Percentiles rank a stretch among this genome's conserved stretches.
phyloP scores from a whole-genome alignment of 169 alveolate species.

The Plasmodium knowlesi region DNA sequence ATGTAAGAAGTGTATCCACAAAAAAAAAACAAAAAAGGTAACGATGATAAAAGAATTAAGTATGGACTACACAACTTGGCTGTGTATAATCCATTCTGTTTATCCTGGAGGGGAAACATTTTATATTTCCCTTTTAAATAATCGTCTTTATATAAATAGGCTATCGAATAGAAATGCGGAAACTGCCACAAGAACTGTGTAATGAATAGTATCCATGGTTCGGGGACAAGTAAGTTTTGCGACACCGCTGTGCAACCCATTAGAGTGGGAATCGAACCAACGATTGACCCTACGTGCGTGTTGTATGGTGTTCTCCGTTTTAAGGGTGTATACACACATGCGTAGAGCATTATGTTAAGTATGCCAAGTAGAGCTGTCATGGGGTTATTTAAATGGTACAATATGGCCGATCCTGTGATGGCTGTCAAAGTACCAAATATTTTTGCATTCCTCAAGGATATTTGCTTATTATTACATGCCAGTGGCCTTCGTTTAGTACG shows the following conservation, averaged over 20 bases:
- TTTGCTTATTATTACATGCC: slow-evolving; percentile 10
- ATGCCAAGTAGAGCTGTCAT: slow-evolving; percentile 41
- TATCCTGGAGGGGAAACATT: slow-evolving; percentile 84
- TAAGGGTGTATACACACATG: slow-evolving; percentile 71
- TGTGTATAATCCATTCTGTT: slow-evolving; percentile 80
- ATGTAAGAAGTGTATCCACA: slow-evolving; percentile 78
- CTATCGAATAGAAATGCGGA: slow-evolving; percentile 86
- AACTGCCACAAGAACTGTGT: slow-evolving; percentile 85
- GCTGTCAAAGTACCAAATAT: slow-evolving; percentile 57
- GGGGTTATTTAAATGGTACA: slow-evolving; percentile 56
- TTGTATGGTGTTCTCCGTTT: slow-evolving; percentile 80
- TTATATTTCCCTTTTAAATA: slow-evolving; percentile 81
- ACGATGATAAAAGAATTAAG: slow-evolving; percentile 68
- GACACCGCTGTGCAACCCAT: slow-evolving; percentile 85
- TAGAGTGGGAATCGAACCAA: slow-evolving; percentile 86
- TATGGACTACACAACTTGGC: slow-evolving; percentile 81
- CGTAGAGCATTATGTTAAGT: slow-evolving; percentile 51
- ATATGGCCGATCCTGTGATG: slow-evolving; percentile 11
- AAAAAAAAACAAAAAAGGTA: slow-evolving; percentile 80
- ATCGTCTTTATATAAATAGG: slow-evolving; percentile 85
- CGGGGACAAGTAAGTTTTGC: slow-evolving; percentile 63
- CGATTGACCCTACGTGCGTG: slow-evolving; percentile 86
- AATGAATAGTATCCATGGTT: slow-evolving; percentile 84
- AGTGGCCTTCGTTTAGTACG: slow-evolving; percentile 83
- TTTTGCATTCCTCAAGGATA: slow-evolving; percentile 52